Percentiles rank a stretch among this genome's conserved stretches.
Evolutionary conservation across 306 rosid species (phyloP).

Genomic region (Cajanus cajan): DNA sequence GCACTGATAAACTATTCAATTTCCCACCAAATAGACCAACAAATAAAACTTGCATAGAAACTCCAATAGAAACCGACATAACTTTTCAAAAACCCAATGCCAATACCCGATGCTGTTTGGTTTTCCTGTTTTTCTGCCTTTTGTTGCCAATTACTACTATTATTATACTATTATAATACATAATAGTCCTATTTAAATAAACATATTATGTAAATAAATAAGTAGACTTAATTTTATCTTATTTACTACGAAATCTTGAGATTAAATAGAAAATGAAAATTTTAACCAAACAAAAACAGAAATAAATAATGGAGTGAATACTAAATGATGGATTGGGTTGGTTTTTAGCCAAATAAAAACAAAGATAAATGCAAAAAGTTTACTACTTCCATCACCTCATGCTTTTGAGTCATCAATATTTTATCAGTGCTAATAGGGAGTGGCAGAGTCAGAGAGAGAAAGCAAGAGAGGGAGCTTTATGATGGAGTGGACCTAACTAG

Average conservation of each 20-base stretch:
- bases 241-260: background rate
- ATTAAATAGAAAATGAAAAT: background rate
- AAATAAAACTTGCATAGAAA: background rate
- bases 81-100: constrained; percentile 25
- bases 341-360: background rate
- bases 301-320: background rate
- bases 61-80: constrained; percentile 28
- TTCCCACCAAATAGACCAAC: background rate
- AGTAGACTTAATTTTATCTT: background rate
- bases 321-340: background rate
- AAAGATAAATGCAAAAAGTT: background rate
- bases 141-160: background rate
- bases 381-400: constrained; percentile 12
- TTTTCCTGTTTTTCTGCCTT: constrained; percentile 27
- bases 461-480: background rate
- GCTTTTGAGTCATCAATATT: background rate
- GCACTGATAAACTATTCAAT: background rate
- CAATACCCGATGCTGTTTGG: background rate
- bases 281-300: background rate
- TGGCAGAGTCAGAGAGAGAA: background rate
- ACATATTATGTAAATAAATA: background rate
- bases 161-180: too few relatives aligned
- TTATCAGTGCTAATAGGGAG: background rate
- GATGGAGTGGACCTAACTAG: background rate
- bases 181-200: too few relatives aligned